phyloP scores from a whole-genome alignment of 306 rosid genomes.

The Oemleria cerasiformis region DNA sequence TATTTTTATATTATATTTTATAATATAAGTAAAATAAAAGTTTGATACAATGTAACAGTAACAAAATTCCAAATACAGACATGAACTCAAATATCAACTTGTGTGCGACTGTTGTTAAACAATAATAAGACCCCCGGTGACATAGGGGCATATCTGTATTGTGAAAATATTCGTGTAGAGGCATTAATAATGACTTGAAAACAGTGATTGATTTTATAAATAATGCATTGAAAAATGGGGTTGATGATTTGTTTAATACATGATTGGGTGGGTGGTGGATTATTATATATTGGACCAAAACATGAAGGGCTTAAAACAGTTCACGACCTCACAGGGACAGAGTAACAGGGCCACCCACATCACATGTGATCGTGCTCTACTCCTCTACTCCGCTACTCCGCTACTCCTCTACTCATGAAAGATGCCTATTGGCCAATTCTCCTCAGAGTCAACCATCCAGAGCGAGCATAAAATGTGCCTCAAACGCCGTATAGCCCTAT shows the following conservation, averaged over 20 bases:
- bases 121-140: neutral
- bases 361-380: neutral
- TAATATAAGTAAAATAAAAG: too few species aligned
- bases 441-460: neutral
- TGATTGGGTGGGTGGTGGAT: slow-evolving; percentile 9
- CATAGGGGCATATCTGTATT: neutral
- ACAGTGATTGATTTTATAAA: neutral
- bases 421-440: neutral
- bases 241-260: neutral
- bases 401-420: neutral
- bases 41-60: too few species aligned
- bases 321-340: neutral
- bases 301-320: neutral
- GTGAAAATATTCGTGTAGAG: neutral
- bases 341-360: neutral
- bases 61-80: too few species aligned
- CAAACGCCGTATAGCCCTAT: neutral
- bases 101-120: too few species aligned
- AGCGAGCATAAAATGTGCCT: neutral
- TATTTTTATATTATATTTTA: too few species aligned
- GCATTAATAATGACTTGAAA: neutral
- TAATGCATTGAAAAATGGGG: neutral
- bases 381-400: too few species aligned
- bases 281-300: neutral
- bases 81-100: too few species aligned